Evolutionary conservation across 148 eudicot species (phyloP), one percentile per base, ranked within the genome.

Genomic region (Heliamphora exappendiculata): DNA sequence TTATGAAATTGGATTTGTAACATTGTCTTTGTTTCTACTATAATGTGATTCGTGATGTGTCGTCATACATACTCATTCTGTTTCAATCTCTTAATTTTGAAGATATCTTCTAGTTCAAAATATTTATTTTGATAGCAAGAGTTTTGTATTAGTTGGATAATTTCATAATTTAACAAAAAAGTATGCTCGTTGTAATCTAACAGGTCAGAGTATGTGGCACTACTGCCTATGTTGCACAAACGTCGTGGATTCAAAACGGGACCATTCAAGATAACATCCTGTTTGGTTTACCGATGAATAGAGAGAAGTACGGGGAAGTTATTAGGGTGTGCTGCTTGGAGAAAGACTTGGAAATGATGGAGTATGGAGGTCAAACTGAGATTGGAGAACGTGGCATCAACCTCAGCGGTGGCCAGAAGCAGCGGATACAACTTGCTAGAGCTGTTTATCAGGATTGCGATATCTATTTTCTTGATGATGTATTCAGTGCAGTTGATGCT

Each of bases 341-440:
- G 78, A 91, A 95, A 78, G 99, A 95, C 80, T 66, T 95, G 79
- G 96, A 93, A 78, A 88, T 91, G 91, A 95, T 95, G 99, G 97
- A 95, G 78, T 93, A 80, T 67, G 97, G 97, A 7, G 98, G 92
- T 83, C 96, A 93, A 78, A 95, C 99, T 34, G 99, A 95, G 85
- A 95, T 95, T 13, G 99, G 99, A 70, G 99, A 95, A 78, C 97
- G 97, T 53, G 99, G 97, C n/a, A 95, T 95, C 76, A 95, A 95
- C 74, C 91, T 95, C 49, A 95, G 99, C 73, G 97, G 99, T 55
- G 99, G 99, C 26, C 99, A 95, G 75, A 95, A 95, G 84, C 99
- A 95, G 80, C 72, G 97, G 34, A 89, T 93, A 70, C 99, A 95
- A 64, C 97, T 95, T 14, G 99, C 99, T 22, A 78, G 99, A 76